Conservation (phyloP, 352 stramenopile species). For the Globisporangium nunn region DNA sequence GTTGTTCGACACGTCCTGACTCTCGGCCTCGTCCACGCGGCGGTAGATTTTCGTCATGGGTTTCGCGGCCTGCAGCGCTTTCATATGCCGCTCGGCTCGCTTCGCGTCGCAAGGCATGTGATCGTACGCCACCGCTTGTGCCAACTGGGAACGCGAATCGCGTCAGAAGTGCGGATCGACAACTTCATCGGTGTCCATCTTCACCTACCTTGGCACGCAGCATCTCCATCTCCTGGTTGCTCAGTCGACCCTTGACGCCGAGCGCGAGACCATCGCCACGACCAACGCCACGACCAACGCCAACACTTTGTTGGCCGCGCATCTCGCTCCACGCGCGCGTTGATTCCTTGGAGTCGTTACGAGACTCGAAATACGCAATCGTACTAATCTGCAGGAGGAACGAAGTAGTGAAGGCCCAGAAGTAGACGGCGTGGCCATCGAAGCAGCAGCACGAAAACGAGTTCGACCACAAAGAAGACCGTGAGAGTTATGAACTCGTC, state of each 20-base stretch:
- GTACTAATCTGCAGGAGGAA: no score
- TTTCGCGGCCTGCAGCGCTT: slow-evolving; percentile 18
- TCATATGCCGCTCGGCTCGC: slow-evolving; percentile 10
- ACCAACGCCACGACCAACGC: neutral
- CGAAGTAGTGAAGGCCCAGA: no score
- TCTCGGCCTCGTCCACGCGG: slow-evolving; percentile 16
- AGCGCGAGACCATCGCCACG: slow-evolving; percentile 14
- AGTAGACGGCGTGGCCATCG: no score
- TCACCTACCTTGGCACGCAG: slow-evolving; percentile 33
- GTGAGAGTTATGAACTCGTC: no score
- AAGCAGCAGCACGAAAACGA: no score
- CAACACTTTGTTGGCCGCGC: no score
- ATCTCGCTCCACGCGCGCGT: no score
- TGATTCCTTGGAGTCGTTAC: no score
- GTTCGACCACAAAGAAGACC: no score
- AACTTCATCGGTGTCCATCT: no score
- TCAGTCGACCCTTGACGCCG: slow-evolving; percentile 43
- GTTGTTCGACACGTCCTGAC: neutral
- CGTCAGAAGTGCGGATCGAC: neutral
- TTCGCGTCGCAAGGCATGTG: slow-evolving; percentile 26
- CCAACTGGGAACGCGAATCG: slow-evolving; percentile 23
- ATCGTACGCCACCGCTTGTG: slow-evolving; percentile 47
- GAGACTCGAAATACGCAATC: no score
- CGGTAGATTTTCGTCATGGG: slow-evolving; percentile 59
- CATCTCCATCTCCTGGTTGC: slow-evolving; percentile 65